Percentiles rank a stretch among this genome's conserved stretches.
Evolutionary conservation across 768 basidiomycete genomes (phyloP).

Genomic region (Mycena galericulata): DNA sequence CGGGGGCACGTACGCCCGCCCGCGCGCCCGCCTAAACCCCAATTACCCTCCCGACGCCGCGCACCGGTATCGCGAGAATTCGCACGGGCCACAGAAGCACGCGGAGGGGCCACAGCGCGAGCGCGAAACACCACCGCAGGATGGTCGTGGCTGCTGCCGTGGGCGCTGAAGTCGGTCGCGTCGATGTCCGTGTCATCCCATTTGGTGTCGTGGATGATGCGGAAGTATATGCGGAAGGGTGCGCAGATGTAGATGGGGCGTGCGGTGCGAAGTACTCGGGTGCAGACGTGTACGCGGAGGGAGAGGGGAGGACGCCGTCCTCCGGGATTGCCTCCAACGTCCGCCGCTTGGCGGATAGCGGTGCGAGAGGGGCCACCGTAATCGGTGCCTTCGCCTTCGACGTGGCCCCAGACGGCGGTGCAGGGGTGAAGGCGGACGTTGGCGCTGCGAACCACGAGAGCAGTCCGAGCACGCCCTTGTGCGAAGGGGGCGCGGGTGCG

Average conservation of each 20-base stretch:
- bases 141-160: background rate
- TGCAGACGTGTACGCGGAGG: background rate
- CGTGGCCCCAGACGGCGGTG: background rate
- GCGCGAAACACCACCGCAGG: background rate
- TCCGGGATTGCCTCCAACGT: constrained; percentile 18
- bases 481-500: background rate
- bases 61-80: no score
- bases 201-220: no score
- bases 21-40: no score
- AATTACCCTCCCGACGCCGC: no score
- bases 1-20: no score
- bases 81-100: background rate
- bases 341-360: background rate
- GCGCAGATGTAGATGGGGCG: no score
- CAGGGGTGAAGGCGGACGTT: background rate
- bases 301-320: constrained; percentile 4
- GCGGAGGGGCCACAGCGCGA: constrained; percentile 11
- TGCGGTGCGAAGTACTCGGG: no score
- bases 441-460: background rate
- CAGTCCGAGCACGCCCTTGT: no score
- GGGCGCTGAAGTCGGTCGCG: no score
- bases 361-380: background rate
- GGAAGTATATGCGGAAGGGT: no score
- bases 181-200: no score
- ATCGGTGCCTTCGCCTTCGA: background rate